Conservation (phyloP, 345 rosid species). For the Eucalyptus regnans region DNA sequence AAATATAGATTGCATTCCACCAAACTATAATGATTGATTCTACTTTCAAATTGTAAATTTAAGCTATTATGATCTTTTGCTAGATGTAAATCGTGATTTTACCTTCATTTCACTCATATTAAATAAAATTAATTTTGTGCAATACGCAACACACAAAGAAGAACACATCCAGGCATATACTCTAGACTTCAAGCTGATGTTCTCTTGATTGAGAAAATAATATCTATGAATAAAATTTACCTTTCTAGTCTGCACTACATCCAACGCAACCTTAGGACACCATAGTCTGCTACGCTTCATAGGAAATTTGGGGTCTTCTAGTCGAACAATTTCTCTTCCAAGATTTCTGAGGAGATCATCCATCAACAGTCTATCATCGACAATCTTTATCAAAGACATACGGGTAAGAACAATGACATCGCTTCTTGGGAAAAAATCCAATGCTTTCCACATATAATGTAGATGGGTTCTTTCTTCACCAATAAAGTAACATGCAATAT, state of each 20-base stretch:
- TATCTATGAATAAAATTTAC: neutral
- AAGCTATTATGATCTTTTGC: neutral
- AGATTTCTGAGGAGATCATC: neutral
- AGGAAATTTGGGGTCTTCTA: neutral
- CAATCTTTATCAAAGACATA: neutral
- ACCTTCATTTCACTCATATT: neutral
- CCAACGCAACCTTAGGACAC: neutral
- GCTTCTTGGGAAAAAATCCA: neutral
- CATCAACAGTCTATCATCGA: neutral
- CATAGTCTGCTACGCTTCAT: neutral
- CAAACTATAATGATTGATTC: neutral
- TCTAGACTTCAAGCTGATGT: neutral
- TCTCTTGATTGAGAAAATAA: neutral
- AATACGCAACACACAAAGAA: neutral
- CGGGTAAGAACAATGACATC: neutral
- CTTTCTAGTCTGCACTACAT: neutral
- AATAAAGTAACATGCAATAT: neutral
- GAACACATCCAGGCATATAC: neutral
- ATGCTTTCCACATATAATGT: neutral
- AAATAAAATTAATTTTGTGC: too few relatives aligned
- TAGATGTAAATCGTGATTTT: neutral
- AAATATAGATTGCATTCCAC: fast-evolving
- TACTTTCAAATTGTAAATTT: neutral
- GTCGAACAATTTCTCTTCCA: neutral
- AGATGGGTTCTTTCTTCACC: neutral